Evolutionary conservation across 2,329 filamentous ascomycete species (phyloP).

Genomic region (Fusarium pilosicola): DNA sequence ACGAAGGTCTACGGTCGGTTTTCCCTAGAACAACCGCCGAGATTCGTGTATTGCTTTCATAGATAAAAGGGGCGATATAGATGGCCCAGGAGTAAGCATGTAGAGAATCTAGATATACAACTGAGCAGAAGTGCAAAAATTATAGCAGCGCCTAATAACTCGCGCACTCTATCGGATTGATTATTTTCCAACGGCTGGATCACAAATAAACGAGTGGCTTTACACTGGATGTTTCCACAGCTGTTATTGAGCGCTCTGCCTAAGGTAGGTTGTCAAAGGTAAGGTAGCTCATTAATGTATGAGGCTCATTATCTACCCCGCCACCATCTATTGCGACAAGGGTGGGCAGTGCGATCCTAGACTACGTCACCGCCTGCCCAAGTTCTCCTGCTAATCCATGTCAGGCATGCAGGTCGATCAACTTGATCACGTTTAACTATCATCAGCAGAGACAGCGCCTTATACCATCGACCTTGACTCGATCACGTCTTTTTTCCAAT

Average conservation of each 20-base stretch:
- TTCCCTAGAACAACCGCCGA: slow-evolving; percentile 70
- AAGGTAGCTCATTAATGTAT: background rate
- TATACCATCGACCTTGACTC: background rate
- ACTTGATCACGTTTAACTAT: slow-evolving; percentile 35
- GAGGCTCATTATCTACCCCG: slow-evolving; percentile 35
- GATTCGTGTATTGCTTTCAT: slow-evolving; percentile 68
- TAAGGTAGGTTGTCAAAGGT: background rate
- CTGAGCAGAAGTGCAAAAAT: background rate
- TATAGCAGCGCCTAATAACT: background rate
- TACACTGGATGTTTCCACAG: background rate
- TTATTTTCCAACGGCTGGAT: background rate
- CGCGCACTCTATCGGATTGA: background rate
- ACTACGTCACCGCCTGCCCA: slow-evolving; percentile 44
- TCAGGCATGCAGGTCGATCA: slow-evolving; percentile 11
- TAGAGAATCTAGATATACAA: background rate
- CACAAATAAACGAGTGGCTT: background rate
- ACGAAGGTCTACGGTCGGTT: slow-evolving; percentile 48
- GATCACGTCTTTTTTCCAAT: background rate
- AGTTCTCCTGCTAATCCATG: slow-evolving; percentile 27
- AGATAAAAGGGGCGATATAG: slow-evolving; percentile 3
- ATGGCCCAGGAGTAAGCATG: background rate
- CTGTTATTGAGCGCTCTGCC: background rate
- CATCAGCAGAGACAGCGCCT: slow-evolving; percentile 7
- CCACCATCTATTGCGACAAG: slow-evolving; percentile 28
- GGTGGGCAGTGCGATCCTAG: slow-evolving; percentile 35